A percentile compares a stretch with the other conserved stretches of the same genome.
Evolutionary conservation across 1,284 basidiomycete species (phyloP).

Genomic region (Cryptococcus sp.): DNA sequence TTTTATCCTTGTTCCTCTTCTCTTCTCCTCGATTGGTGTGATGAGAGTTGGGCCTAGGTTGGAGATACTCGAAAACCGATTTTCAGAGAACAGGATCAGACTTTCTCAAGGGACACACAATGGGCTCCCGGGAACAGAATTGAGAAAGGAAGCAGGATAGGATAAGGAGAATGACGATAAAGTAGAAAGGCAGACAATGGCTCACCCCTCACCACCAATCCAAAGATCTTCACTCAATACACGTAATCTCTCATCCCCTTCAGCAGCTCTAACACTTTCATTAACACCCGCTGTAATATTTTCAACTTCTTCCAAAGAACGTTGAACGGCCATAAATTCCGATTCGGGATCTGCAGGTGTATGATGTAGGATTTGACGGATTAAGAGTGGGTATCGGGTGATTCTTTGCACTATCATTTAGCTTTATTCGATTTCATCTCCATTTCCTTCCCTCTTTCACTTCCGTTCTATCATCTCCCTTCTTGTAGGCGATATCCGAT

Average conservation of each 20-base stretch:
- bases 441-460: no score
- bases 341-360: constrained; percentile 59
- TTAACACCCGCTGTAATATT: constrained; percentile 74
- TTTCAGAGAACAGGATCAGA: no score
- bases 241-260: constrained; percentile 67
- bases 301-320: constrained; percentile 64
- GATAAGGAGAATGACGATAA: background rate
- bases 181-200: constrained; percentile 9
- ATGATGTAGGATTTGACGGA: constrained; percentile 79
- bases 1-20: no score
- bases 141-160: no score
- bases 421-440: no score
- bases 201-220: constrained; percentile 73
- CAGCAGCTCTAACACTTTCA: constrained; percentile 80
- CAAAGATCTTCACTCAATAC: constrained; percentile 72
- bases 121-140: no score
- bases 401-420: constrained; percentile 97
- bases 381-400: constrained; percentile 82
- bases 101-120: no score
- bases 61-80: background rate
- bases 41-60: background rate
- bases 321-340: constrained; percentile 56
- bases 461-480: no score
- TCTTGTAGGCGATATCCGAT: no score
- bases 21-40: background rate